These are phyloP conservation scores for Coemansia erecta DNA, from an alignment of 192 early-diverging fungal genomes.

Conservation along the genomic window DNA sequence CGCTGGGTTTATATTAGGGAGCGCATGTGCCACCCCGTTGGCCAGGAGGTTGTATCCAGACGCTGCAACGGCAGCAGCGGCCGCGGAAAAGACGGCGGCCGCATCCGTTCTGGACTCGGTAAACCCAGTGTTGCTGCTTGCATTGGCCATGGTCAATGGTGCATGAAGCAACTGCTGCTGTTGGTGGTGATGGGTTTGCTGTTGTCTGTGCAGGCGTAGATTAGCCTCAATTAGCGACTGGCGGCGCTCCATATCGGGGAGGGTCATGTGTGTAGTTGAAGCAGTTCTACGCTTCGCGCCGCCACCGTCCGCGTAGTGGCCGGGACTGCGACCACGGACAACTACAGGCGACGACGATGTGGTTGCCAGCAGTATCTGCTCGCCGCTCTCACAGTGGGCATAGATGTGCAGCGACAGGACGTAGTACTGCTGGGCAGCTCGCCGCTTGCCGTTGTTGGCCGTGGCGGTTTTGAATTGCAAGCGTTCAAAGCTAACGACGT, in stretches of 20 bases:
- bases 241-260: background rate
- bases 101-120: background rate
- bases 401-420: conserved; percentile 76
- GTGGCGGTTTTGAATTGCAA: conserved; percentile 98
- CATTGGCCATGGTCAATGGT: background rate
- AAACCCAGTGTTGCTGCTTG: background rate
- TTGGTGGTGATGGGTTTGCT: background rate
- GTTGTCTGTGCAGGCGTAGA: background rate
- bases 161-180: background rate
- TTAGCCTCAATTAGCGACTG: no score
- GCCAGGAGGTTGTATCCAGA: conserved; percentile 9
- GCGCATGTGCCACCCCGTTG: conserved; percentile 2
- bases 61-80: conserved; percentile 14
- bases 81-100: conserved; percentile 3
- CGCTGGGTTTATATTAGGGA: conserved; percentile 12
- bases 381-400: conserved; percentile 65
- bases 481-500: conserved; percentile 80
- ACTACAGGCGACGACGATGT: conserved; percentile 79
- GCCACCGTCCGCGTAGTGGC: conserved; percentile 76
- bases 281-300: conserved; percentile 4
- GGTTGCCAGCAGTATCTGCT: conserved; percentile 60
- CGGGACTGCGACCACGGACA: conserved; percentile 90
- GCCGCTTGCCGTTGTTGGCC: conserved; percentile 90
- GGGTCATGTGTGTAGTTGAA: background rate
- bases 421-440: conserved; percentile 95